Base-by-base conservation (phyloP, 306 rosid genomes). In the Delonix regia region DNA sequence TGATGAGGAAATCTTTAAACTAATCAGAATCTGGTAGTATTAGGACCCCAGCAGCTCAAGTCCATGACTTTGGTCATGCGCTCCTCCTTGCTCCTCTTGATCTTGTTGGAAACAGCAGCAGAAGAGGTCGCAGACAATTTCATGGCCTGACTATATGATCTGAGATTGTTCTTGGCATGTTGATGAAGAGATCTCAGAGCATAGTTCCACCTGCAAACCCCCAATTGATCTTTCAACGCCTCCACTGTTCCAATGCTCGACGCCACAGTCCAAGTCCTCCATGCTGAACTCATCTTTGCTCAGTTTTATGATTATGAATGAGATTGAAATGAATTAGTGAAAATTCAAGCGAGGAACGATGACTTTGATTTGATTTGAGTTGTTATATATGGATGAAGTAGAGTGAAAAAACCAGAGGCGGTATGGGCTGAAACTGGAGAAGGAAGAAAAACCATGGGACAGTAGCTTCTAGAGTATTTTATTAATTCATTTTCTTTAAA, bases 201-300 rank as follows among this genome's bases (percentile, higher is more conserved):
- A 44, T 82, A 73, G 81, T 90, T 90, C 98, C 97, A 89, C 49
- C 94, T 83, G 78, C 94, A 90, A 0, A 90, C 81, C 0, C 98
- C 98, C 0, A 84, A 14, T 85, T 90, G 97, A 39, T 90, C 98
- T 65, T 93, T 93, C 61, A 89, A 51, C 1, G 94, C 92, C 72
- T 90, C 98, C 16, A 93, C 98, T 2, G 89, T 89, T 34, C 91
- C 98, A 9, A 93, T 89, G 73, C 90, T 93, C 0, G 89, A 81
- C 49, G 93, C 97, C 80, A 88, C 97, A 9, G 88, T n/a, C 98
- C 94, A 90, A 6, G 80, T 87, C 71, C 80, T 85, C 19, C 73
- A 47, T 18, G 84, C 53, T 72, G 82, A 74, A 42, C 86, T 88
- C 90, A 79, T 87, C 0, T 7, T 76, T 10, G n/a, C 1, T 51